Base-by-base conservation (phyloP, 345 rosid genomes). In the Salix exigua region DNA sequence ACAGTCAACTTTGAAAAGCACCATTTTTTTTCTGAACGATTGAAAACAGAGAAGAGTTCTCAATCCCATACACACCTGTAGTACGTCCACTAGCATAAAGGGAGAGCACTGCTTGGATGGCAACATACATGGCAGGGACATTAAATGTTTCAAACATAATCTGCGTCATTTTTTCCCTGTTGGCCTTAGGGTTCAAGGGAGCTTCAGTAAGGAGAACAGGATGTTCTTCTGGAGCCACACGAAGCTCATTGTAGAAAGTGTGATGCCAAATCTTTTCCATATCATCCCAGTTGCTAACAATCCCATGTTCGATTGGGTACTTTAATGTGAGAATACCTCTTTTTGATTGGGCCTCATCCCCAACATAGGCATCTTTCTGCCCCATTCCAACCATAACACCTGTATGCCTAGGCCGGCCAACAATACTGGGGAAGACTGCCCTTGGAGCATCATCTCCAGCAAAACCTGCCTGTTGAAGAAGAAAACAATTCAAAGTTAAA, bases 361-460 rank as follows among this genome's bases (percentile, higher is more conserved):
- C 90, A 13, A 89, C 88, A 68, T 87, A 89, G 18, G 92, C 92
- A 79, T 89, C 90, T 73, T 89, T 89, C 80, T 89, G 88, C 17
- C 92, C 91, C 91, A 88, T 89, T 26, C 91, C 91, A 71, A 87
- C 91, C 91, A 87, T 88, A 68, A 89, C 91, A 78, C 92, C 89
- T 14, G 91, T 82, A 80, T 89, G 90, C 73, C 92, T 86, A 46
- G 90, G 89, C 69, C 91, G 87, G 44, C 92, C 91, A 72, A 89
- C 92, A 66, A 89, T 89, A 81, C 92, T 89, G 35, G 35, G 66
- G 35, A 62, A 62, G 66, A 62, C 66, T 25, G 66, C 35, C 35
- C 66, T 62, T 23, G 31, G 66, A 62, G 66, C 66, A 62, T 62
- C 66, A 23, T 62, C 66, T 23, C 66, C 35, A 4, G 66, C 66